Evolutionary conservation across 1,284 basidiomycete genomes (phyloP).

Genomic region (Athelia psychrophila): DNA sequence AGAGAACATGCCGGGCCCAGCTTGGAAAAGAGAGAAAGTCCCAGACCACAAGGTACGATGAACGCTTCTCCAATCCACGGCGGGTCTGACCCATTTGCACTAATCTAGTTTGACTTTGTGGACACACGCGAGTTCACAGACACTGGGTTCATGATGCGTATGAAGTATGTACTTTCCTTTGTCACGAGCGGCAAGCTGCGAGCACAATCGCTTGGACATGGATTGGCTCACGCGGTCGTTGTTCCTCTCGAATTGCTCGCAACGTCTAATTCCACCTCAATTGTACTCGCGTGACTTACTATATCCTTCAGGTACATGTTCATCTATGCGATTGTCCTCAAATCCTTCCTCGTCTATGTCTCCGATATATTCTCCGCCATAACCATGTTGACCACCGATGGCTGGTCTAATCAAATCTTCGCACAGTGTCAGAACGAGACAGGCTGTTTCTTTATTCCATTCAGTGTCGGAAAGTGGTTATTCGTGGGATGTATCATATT

Average conservation of each 20-base stretch:
- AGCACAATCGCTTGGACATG: neutral
- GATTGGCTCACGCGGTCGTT: neutral
- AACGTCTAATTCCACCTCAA: neutral
- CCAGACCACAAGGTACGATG: constrained; percentile 89
- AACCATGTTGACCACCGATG: constrained; percentile 91
- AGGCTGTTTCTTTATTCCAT: constrained; percentile 86
- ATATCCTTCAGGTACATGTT: constrained; percentile 71
- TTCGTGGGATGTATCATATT: constrained; percentile 98
- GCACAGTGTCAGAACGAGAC: constrained; percentile 58
- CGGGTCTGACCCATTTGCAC: constrained; percentile 6
- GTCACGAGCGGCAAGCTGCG: neutral
- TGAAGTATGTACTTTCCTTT: constrained; percentile 58
- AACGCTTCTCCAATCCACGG: neutral
- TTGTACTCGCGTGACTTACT: constrained; percentile 7
- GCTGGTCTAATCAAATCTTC: constrained; percentile 91
- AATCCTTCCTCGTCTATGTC: constrained; percentile 93
- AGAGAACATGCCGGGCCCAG: constrained; percentile 70
- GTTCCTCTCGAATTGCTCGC: neutral
- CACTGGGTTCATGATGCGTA: constrained; percentile 81
- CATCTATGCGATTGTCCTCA: constrained; percentile 90
- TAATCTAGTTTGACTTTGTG: constrained; percentile 90
- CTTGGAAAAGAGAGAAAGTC: constrained; percentile 97
- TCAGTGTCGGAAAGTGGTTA: constrained; percentile 90
- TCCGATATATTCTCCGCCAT: constrained; percentile 98
- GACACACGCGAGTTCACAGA: constrained; percentile 91